Conservation (phyloP, 2,329 filamentous ascomycete species). For the Paecilomyces niveus region DNA sequence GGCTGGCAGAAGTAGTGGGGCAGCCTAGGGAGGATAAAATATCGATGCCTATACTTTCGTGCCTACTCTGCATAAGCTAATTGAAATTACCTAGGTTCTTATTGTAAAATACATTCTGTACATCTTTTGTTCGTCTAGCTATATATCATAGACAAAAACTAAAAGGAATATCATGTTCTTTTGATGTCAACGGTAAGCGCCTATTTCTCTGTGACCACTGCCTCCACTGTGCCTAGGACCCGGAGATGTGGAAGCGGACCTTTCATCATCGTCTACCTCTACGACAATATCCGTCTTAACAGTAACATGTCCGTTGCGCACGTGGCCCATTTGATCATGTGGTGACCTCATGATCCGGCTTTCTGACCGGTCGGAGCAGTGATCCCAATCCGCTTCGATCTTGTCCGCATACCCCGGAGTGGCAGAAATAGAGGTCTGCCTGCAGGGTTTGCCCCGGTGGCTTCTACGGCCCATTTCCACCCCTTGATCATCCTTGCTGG, state of each 20-base stretch:
- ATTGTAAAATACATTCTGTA: no score
- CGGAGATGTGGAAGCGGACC: neutral
- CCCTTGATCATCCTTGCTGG: conserved; percentile 9
- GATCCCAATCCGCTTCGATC: conserved; percentile 3
- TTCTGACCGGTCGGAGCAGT: conserved; percentile 5
- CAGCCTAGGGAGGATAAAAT: no score
- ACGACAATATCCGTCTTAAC: conserved; percentile 26
- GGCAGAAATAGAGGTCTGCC: neutral
- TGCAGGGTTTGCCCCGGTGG: neutral
- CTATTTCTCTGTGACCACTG: neutral
- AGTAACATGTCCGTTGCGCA: conserved; percentile 12
- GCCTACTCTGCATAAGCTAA: no score
- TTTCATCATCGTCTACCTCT: conserved; percentile 13
- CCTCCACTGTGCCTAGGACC: neutral
- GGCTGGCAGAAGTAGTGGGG: no score
- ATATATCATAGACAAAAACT: neutral
- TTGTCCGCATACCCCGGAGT: neutral
- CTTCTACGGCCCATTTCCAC: conserved; percentile 3
- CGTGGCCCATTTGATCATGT: conserved; percentile 7
- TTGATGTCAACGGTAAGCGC: neutral
- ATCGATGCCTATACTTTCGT: no score
- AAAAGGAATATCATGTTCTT: neutral
- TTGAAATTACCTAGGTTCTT: no score
- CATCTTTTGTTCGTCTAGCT: no score
- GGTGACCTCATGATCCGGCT: conserved; percentile 2